Conservation (phyloP, 306 rosid genomes). For the Vigna radiata region DNA sequence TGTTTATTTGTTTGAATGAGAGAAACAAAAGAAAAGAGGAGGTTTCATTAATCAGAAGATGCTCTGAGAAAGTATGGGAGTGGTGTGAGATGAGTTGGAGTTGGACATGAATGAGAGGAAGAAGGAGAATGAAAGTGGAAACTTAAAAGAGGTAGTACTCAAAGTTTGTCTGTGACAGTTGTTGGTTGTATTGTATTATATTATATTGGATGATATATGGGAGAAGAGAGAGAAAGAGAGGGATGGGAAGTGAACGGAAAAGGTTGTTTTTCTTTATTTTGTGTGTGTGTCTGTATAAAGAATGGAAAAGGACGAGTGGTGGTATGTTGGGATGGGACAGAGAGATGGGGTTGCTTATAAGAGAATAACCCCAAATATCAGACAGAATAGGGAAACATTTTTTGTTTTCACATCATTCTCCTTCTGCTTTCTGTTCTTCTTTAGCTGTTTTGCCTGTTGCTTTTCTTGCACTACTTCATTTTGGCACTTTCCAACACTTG, state of each 20-base stretch:
- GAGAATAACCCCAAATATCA: constrained; percentile 56
- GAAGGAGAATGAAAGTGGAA: constrained; percentile 2
- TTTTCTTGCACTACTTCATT: constrained; percentile 53
- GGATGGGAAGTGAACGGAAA: constrained; percentile 24
- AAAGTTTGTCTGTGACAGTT: constrained; percentile 43
- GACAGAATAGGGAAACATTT: constrained; percentile 58
- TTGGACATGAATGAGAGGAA: constrained; percentile 6
- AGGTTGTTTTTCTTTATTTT: constrained; percentile 2
- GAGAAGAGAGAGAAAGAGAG: neutral
- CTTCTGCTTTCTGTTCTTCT: constrained; percentile 23
- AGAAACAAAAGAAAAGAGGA: neutral
- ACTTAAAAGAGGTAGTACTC: constrained; percentile 26
- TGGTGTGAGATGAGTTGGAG: neutral
- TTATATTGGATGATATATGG: constrained; percentile 2
- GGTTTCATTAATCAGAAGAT: constrained; percentile 12
- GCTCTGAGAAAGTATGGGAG: neutral
- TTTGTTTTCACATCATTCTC: constrained; percentile 61
- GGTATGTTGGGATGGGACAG: constrained; percentile 48
- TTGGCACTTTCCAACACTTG: constrained; percentile 67
- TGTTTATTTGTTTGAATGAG: neutral
- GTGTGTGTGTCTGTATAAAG: constrained; percentile 15
- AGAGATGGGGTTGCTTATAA: constrained; percentile 45
- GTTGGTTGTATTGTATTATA: constrained; percentile 24
- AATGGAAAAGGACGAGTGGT: constrained; percentile 40
- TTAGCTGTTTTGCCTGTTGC: constrained; percentile 49